Percentiles rank a stretch among this genome's conserved stretches.
phyloP scores from a whole-genome alignment of 306 rosid species.

The Glycine latifolia region DNA sequence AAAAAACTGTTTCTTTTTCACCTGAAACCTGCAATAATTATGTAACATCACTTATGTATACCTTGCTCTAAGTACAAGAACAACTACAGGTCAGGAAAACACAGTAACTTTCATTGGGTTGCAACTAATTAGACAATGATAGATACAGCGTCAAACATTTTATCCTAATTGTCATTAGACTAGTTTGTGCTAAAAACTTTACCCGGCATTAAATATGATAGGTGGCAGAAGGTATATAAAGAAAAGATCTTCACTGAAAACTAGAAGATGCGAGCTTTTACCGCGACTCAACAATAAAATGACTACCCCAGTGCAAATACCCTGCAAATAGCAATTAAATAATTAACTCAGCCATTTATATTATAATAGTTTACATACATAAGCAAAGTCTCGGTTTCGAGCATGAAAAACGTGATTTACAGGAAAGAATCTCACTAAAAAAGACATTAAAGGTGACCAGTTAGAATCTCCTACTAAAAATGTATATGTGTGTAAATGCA shows the following conservation, averaged over 20 bases:
- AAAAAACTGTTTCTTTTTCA: slow-evolving; percentile 98
- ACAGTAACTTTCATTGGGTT: neutral
- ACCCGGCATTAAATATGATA: slow-evolving; percentile 98
- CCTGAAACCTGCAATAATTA: slow-evolving; percentile 83
- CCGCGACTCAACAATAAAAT: slow-evolving; percentile 84
- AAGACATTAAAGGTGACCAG: too few species aligned
- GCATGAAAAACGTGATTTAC: too few species aligned
- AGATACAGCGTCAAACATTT: slow-evolving; percentile 10
- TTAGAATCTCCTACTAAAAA: too few species aligned
- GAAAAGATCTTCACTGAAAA: slow-evolving; percentile 94
- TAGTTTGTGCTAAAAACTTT: slow-evolving; percentile 36
- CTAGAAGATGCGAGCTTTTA: slow-evolving; percentile 87
- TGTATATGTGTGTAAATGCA: neutral
- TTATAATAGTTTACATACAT: neutral
- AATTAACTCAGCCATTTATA: slow-evolving; percentile 10
- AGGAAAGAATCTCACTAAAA: too few species aligned
- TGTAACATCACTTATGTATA: slow-evolving; percentile 1
- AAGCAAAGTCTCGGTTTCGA: too few species aligned
- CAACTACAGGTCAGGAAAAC: too few species aligned
- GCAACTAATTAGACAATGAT: slow-evolving; percentile 12
- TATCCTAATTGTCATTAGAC: neutral
- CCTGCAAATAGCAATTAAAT: slow-evolving; percentile 55
- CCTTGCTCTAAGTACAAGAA: neutral
- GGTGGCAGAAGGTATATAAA: slow-evolving; percentile 97
- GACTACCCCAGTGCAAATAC: slow-evolving; percentile 76